Conservation (phyloP, 2,329 filamentous ascomycete species). For the Acrocalymma vagum region DNA sequence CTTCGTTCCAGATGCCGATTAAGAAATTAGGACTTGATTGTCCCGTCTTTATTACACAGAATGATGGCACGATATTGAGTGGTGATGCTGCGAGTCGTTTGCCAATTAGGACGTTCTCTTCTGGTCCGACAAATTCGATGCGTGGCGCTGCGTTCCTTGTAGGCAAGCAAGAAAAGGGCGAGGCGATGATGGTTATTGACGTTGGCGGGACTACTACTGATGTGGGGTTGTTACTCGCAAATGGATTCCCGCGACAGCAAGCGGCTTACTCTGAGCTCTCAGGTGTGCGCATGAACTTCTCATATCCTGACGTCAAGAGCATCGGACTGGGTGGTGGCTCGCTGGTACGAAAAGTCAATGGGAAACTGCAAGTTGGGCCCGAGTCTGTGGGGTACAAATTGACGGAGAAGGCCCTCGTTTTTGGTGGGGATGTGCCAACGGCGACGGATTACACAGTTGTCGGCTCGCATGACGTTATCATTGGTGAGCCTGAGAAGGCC, state of each 20-base stretch:
- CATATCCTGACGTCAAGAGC: slow-evolving; percentile 63
- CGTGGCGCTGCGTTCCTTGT: slow-evolving; percentile 56
- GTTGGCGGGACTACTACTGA: slow-evolving; percentile 74
- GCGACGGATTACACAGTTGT: slow-evolving; percentile 65
- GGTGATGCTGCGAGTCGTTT: slow-evolving; percentile 56
- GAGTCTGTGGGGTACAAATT: slow-evolving; percentile 70
- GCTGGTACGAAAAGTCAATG: slow-evolving; percentile 55
- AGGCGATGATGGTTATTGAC: slow-evolving; percentile 70
- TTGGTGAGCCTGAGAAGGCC: slow-evolving; percentile 54
- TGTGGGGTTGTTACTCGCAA: slow-evolving; percentile 67
- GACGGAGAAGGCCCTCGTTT: slow-evolving; percentile 62
- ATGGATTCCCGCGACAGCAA: slow-evolving; percentile 70
- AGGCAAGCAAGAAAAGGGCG: slow-evolving; percentile 34
- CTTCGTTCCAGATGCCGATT: slow-evolving; percentile 57
- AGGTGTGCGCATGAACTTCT: slow-evolving; percentile 69
- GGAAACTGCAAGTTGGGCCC: slow-evolving; percentile 62
- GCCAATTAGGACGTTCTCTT: slow-evolving; percentile 62
- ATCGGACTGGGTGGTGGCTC: slow-evolving; percentile 69
- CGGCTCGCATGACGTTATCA: slow-evolving; percentile 41
- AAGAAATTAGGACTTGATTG: slow-evolving; percentile 55
- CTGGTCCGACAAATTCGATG: slow-evolving; percentile 63
- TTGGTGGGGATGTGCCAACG: slow-evolving; percentile 65
- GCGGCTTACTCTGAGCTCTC: slow-evolving; percentile 69
- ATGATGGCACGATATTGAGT: slow-evolving; percentile 60
- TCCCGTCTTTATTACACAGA: slow-evolving; percentile 61